Evolutionary conservation across 768 basidiomycete species (phyloP).

Genomic region (Lactarius sanguifluus): DNA sequence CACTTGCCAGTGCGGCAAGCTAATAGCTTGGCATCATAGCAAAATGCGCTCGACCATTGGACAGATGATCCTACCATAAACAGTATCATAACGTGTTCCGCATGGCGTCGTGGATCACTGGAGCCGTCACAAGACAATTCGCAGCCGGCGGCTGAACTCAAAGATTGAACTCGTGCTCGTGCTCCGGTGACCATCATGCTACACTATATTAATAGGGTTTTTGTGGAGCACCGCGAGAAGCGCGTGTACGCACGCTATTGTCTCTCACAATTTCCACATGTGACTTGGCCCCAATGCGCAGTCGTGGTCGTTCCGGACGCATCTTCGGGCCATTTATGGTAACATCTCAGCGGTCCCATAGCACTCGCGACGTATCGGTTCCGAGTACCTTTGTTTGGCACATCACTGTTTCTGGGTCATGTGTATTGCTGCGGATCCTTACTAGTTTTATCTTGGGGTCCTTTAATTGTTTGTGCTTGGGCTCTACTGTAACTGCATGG

Average conservation of each 20-base stretch:
- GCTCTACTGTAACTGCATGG: background rate
- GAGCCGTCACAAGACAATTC: background rate
- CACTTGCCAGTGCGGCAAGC: background rate
- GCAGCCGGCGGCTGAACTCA: background rate
- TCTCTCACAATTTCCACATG: background rate
- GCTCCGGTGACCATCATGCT: background rate
- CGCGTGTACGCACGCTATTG: background rate
- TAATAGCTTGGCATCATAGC: background rate
- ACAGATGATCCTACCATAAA: background rate
- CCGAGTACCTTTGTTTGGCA: background rate
- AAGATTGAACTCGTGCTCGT: background rate
- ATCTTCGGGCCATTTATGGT: background rate
- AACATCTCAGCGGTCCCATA: background rate
- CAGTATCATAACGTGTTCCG: background rate
- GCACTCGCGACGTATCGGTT: background rate
- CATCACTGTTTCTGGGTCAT: background rate
- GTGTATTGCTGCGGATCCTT: background rate
- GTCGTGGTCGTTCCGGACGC: background rate
- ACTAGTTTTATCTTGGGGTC: background rate
- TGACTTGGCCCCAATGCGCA: background rate
- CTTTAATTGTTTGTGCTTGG: background rate
- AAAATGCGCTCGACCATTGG: background rate
- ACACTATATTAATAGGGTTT: background rate
- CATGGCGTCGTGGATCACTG: background rate
- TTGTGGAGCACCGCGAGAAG: background rate